Conservation (phyloP, 371 early-diverging fungal genomes). For the Dinochytrium kinnereticum region DNA sequence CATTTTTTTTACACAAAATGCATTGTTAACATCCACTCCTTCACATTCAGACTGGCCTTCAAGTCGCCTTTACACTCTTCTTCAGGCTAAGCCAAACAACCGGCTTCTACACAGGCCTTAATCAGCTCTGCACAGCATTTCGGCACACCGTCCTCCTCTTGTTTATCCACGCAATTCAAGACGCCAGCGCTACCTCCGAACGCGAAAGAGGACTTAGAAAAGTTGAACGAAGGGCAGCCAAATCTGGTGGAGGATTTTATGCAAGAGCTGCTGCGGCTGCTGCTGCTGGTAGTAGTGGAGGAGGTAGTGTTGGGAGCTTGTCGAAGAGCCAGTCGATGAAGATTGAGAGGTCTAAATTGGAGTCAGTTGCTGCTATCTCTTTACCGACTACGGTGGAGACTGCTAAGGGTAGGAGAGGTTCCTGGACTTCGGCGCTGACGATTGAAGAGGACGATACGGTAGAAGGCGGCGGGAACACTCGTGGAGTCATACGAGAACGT, state of each 20-base stretch:
- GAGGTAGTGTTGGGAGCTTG: too few species aligned
- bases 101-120: constrained; percentile 15
- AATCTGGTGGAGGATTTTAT: not conserved
- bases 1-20: not conserved
- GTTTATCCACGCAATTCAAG: constrained; percentile 28
- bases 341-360: too few species aligned
- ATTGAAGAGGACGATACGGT: too few species aligned
- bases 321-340: too few species aligned
- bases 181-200: constrained; percentile 1
- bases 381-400: too few species aligned
- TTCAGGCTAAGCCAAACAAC: not conserved
- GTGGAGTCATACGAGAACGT: too few species aligned
- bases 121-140: constrained; percentile 17
- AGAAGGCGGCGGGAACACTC: too few species aligned
- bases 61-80: constrained; percentile 25
- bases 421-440: too few species aligned
- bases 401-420: too few species aligned
- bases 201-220: not conserved
- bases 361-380: too few species aligned
- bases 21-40: not conserved
- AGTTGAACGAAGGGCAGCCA: not conserved
- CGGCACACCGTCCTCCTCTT: constrained; percentile 26
- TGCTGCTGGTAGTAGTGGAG: too few species aligned
- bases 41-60: constrained; percentile 16
- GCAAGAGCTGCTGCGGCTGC: not conserved